phyloP scores from a whole-genome alignment of 2,329 filamentous ascomycete species.

The Pestalotiopsis sp. region DNA sequence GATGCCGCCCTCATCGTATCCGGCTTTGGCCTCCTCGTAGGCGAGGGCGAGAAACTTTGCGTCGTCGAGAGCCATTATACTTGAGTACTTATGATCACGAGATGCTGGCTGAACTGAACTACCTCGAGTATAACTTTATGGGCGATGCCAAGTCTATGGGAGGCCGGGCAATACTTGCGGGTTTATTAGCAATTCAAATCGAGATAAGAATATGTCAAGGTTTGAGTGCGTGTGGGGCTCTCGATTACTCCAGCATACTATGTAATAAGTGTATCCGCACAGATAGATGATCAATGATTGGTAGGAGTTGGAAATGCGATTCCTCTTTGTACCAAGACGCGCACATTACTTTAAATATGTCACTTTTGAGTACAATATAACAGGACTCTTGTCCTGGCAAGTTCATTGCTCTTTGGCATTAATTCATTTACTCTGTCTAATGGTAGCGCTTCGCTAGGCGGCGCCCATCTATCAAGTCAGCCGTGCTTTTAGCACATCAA shows the following conservation, averaged over 20 bases:
- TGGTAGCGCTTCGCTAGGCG: background rate
- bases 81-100: background rate
- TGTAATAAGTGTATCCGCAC: background rate
- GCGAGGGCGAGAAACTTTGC: slow-evolving; percentile 44
- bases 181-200: background rate
- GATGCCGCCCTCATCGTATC: slow-evolving; percentile 49
- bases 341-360: background rate
- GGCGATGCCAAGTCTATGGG: background rate
- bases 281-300: background rate
- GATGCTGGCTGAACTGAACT: background rate
- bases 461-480: background rate
- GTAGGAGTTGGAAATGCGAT: background rate
- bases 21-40: slow-evolving; percentile 45
- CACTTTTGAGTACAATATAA: background rate
- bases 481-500: background rate
- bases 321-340: background rate
- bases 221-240: background rate
- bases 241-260: background rate
- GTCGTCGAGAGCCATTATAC: slow-evolving; percentile 36
- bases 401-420: background rate
- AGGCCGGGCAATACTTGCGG: background rate
- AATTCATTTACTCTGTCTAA: background rate
- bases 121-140: background rate
- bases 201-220: background rate
- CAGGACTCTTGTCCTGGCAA: background rate